Evolutionary conservation across 140 eudicot species (phyloP), one percentile per base, ranked within the genome.

Genomic region (Ambrosia hybrid): DNA sequence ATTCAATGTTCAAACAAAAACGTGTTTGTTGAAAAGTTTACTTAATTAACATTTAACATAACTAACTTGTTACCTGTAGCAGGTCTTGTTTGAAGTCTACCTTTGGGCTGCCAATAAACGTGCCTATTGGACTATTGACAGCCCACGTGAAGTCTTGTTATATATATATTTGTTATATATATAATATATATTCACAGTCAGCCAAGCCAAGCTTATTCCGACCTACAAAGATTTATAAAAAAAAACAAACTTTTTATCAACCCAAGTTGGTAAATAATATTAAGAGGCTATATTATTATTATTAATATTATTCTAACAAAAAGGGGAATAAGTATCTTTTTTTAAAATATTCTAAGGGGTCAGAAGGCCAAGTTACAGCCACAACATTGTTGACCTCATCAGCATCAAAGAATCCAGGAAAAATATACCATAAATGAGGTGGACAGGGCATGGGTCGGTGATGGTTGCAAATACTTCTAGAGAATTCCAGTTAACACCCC

Each of bases 81-180:
- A 55, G 71, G 73, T 65, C 67, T 73, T 74, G 57, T 58, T 70
- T 67, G 71, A 53, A 80, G 73, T 66, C 66, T 58, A 46, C 60
- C 48, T 36, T 76, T 75, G 85, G 87, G 89, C 92, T 84, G 93
- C 81, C 89, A 84, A 87, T 62, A 81, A 76, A 62, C 71, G 70
- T 70, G 66, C 5, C 26, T 21, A 21, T 21, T 21, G 26, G 26
- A 21, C 45, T 78, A 77, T 87, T 84, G 87, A 86, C 92, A 86
- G 87, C 92, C 85, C 85, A 76, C 75, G 57, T 52, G 68, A 58
- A 2, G 57, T 57, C 51, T 63, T 51, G 45, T 12, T 57, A 46
- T 62, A 61, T 62, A 61, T 41, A 66, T 57, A 48, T 63, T 21
- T 21, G 26, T 21, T 21, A 21, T 21, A 21, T 21, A 21, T 21